These are phyloP conservation scores for Drechslerella dactyloides DNA, from an alignment of 2,329 filamentous ascomycete genomes.

Conservation along the genomic window DNA sequence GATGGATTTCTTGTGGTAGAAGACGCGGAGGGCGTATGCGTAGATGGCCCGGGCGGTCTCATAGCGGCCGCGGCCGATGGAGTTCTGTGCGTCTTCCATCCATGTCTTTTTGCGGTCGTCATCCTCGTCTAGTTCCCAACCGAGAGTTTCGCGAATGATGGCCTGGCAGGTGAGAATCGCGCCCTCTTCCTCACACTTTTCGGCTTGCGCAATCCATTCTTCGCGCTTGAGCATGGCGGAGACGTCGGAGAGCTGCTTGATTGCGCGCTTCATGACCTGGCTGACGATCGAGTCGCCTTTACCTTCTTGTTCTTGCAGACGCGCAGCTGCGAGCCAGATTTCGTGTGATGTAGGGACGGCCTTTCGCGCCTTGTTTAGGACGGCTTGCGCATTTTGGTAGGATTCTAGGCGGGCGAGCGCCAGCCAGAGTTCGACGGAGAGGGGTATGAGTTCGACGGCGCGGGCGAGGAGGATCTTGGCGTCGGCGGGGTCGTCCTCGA, in stretches of 20 bases:
- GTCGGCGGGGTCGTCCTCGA: slow-evolving; percentile 88
- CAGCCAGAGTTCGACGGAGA: slow-evolving; percentile 94
- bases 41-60: slow-evolving; percentile 94
- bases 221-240: slow-evolving; percentile 97
- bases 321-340: slow-evolving; percentile 93
- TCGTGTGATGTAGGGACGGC: slow-evolving; percentile 91
- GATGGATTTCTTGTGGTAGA: slow-evolving; percentile 82
- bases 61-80: slow-evolving; percentile 80
- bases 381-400: slow-evolving; percentile 89
- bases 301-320: slow-evolving; percentile 87
- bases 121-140: slow-evolving; percentile 91
- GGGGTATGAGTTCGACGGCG: slow-evolving; percentile 90
- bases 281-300: slow-evolving; percentile 70
- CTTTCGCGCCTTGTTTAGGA: slow-evolving; percentile 93
- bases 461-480: slow-evolving; percentile 88
- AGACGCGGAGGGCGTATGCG: slow-evolving; percentile 85
- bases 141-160: slow-evolving; percentile 90
- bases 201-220: slow-evolving; percentile 94
- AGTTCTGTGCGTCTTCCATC: slow-evolving; percentile 88
- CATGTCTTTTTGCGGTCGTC: slow-evolving; percentile 95
- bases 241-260: slow-evolving; percentile 85
- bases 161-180: slow-evolving; percentile 83
- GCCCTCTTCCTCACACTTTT: slow-evolving; percentile 91
- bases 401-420: slow-evolving; percentile 88
- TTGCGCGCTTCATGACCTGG: slow-evolving; percentile 92